Conservation (phyloP, 2,329 filamentous ascomycete genomes). For the Aureobasidium sp. region DNA sequence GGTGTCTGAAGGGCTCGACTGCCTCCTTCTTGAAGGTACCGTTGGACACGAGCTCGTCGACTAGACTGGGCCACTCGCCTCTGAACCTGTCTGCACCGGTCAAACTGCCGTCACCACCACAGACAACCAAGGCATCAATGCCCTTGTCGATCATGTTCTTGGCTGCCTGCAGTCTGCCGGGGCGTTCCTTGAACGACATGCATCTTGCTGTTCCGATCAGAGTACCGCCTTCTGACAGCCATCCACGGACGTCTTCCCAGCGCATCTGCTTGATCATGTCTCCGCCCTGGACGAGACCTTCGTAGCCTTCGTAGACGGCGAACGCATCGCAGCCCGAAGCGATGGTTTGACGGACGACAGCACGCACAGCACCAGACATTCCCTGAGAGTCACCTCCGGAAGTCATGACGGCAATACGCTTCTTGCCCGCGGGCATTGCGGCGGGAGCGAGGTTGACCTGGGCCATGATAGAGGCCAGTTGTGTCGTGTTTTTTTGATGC, state of each 20-base stretch:
- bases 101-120: conserved; percentile 91
- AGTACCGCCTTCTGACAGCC: conserved; percentile 87
- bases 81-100: conserved; percentile 94
- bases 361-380: conserved; percentile 88
- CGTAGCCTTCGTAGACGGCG: conserved; percentile 79
- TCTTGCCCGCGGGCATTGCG: conserved; percentile 32
- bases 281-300: conserved; percentile 84
- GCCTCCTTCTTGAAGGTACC: conserved; percentile 66
- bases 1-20: conserved; percentile 67
- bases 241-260: conserved; percentile 93
- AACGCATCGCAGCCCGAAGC: conserved; percentile 54
- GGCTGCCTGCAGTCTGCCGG: conserved; percentile 74
- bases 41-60: conserved; percentile 73
- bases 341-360: conserved; percentile 86
- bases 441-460: conserved; percentile 16
- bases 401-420: conserved; percentile 82
- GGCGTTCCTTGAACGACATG: conserved; percentile 83
- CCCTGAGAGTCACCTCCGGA: conserved; percentile 90
- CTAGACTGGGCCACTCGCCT: conserved; percentile 79
- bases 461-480: conserved; percentile 13
- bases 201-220: conserved; percentile 93
- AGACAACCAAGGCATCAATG: conserved; percentile 94
- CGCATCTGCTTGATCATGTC: conserved; percentile 79
- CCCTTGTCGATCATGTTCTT: conserved; percentile 91
- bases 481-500: neutral